These are phyloP conservation scores for Rubus parviflorus DNA, from an alignment of 306 rosid genomes.

Conservation along the genomic window DNA sequence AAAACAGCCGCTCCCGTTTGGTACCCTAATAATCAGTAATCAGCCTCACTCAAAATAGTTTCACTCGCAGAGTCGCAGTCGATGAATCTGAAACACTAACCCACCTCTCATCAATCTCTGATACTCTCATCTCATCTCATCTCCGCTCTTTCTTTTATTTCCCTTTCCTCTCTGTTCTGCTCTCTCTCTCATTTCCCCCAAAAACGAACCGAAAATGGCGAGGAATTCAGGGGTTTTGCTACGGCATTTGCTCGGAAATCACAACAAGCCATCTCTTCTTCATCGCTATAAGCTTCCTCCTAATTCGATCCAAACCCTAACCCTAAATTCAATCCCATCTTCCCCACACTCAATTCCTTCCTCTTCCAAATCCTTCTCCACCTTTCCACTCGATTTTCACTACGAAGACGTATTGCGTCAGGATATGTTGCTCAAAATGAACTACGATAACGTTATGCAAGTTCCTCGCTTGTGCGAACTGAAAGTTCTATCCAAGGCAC, in stretches of 20 bases:
- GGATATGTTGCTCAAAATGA: slow-evolving; percentile 10
- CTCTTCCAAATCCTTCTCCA: slow-evolving; percentile 5
- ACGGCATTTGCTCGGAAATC: neutral
- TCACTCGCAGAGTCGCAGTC: too few relatives aligned
- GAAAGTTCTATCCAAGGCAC: neutral
- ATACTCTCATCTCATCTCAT: neutral
- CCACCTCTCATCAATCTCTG: neutral
- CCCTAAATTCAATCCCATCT: neutral
- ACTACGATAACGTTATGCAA: neutral
- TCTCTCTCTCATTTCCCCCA: neutral
- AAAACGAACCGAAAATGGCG: neutral
- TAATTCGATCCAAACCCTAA: neutral
- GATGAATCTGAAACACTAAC: neutral
- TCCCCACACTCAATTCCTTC: neutral
- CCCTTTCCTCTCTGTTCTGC: neutral
- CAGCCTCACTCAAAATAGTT: too few relatives aligned
- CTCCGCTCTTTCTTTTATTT: neutral
- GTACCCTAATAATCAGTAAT: too few relatives aligned
- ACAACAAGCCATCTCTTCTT: neutral
- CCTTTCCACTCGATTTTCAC: slow-evolving; percentile 8
- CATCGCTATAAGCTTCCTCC: neutral
- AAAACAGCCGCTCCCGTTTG: too few relatives aligned
- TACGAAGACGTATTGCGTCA: slow-evolving; percentile 6
- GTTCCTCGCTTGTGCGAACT: neutral
- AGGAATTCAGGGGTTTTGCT: neutral